These are phyloP conservation scores for Metarhizium guizhouense DNA, from an alignment of 2,329 filamentous ascomycete species.

Conservation along the genomic window DNA sequence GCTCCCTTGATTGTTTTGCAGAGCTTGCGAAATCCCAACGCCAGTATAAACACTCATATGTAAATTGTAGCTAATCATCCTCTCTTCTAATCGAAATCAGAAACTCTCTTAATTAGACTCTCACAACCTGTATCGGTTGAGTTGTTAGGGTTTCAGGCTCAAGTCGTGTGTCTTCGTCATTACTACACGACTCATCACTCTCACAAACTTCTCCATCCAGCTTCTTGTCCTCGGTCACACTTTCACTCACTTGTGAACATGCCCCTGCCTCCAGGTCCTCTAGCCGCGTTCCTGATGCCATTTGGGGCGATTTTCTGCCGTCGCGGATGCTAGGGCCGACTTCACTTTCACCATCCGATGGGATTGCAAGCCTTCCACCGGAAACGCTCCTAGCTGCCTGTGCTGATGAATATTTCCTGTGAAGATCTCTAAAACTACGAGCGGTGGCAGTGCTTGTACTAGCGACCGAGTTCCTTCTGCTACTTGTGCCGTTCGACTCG, in stretches of 20 bases:
- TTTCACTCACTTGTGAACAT: neutral
- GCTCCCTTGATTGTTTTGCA: neutral
- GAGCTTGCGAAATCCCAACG: neutral
- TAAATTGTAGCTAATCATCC: constrained; percentile 10
- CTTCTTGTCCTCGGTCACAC: neutral
- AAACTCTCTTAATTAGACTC: constrained; percentile 16
- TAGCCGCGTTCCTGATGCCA: constrained; percentile 33
- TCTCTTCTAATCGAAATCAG: constrained; percentile 6
- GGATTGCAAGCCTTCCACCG: constrained; percentile 34
- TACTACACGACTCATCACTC: neutral
- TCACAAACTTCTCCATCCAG: neutral
- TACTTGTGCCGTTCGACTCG: constrained; percentile 32
- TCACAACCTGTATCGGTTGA: constrained; percentile 22
- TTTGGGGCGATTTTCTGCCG: constrained; percentile 45
- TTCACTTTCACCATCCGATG: constrained; percentile 52
- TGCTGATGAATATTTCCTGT: constrained; percentile 49
- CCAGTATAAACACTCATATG: constrained; percentile 17
- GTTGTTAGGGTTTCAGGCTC: constrained; percentile 18
- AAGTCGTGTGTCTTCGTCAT: constrained; percentile 13
- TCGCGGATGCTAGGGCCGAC: constrained; percentile 52
- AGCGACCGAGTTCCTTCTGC: constrained; percentile 51
- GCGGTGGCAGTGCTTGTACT: constrained; percentile 61
- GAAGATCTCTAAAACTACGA: constrained; percentile 54
- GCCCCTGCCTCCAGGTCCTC: neutral
- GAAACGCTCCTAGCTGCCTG: constrained; percentile 35